Evolutionary conservation across 345 rosid species (phyloP), one percentile per base, ranked within the genome.

Genomic region (Rhodamnia rubescens): DNA sequence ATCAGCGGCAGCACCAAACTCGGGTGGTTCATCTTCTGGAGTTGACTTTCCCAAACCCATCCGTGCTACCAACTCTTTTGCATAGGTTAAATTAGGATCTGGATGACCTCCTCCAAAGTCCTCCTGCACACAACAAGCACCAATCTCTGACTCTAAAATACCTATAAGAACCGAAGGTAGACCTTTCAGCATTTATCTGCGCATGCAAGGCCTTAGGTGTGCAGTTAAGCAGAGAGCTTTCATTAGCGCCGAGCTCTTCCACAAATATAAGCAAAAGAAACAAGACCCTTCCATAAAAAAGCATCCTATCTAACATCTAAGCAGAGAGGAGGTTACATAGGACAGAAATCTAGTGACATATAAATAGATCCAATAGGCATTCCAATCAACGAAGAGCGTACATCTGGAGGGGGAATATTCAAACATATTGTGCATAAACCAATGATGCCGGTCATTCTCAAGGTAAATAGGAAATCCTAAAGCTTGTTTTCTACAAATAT

Each of bases 71-170:
- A 96, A 91, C 90, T 94, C 98, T 91, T 96, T 96, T 54, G 99
- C 99, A 87, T 98, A 98, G 81, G 99, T 98, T 87, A 98, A 92
- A 90, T 98, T 98, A 24, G 99, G 99, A 93, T 96, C 99, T 2
- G 99, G 99, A 89, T 98, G 99, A 14, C 99, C 98, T 86, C 99
- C 99, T 55, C 99, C 99, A 86, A 98, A 98, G 92, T 96, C 99
- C 90, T 98, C 99, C 99, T 98, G 91, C 57, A 84, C 24, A 59
- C 55, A 50, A 44, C 20, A 40, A 56, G 74, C 74, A 59, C 14
- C 20, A 0, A 27, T 59, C 74, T 59, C 36, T 14, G 74, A 27
- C 74, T 59, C 74, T 59, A 27, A 59, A 59, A 59, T 14, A 59
- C 29, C 21, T 27, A 59, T 59, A 59, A 59, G 40, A 59, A 59